phyloP scores from a whole-genome alignment of 2,329 filamentous ascomycete species.

The Aspergillus fijiensis region DNA sequence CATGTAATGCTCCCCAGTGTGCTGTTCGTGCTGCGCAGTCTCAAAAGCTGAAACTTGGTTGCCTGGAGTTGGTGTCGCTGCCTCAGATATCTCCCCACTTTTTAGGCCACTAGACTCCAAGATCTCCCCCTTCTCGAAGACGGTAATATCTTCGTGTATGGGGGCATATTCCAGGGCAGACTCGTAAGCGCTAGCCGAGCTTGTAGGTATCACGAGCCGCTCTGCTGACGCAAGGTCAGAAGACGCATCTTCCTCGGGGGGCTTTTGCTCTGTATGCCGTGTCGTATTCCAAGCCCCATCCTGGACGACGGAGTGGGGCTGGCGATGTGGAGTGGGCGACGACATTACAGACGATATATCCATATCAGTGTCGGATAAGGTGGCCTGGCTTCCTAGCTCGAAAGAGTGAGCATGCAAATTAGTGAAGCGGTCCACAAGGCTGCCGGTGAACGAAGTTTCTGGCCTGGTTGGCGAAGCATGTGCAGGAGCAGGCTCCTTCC shows the following conservation, averaged over 20 bases:
- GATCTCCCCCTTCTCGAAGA: background rate
- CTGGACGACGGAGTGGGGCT: background rate
- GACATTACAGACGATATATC: conserved; percentile 12
- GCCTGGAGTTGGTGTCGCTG: background rate
- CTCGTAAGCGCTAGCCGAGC: background rate
- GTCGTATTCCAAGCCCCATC: background rate
- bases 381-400: conserved; percentile 9
- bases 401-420: conserved; percentile 27
- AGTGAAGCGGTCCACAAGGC: conserved; percentile 26
- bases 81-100: background rate
- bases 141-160: background rate
- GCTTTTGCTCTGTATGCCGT: background rate
- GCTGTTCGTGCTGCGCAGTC: background rate
- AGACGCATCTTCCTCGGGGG: background rate
- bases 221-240: background rate
- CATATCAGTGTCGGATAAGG: conserved; percentile 15
- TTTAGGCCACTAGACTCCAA: background rate
- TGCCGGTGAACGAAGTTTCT: conserved; percentile 27
- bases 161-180: background rate
- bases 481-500: conserved; percentile 4
- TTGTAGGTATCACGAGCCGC: background rate
- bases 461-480: background rate
- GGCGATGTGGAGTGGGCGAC: conserved; percentile 3
- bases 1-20: background rate
- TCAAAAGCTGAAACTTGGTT: background rate